Conservation (phyloP, 768 basidiomycete species). For the Russula brevipes region DNA sequence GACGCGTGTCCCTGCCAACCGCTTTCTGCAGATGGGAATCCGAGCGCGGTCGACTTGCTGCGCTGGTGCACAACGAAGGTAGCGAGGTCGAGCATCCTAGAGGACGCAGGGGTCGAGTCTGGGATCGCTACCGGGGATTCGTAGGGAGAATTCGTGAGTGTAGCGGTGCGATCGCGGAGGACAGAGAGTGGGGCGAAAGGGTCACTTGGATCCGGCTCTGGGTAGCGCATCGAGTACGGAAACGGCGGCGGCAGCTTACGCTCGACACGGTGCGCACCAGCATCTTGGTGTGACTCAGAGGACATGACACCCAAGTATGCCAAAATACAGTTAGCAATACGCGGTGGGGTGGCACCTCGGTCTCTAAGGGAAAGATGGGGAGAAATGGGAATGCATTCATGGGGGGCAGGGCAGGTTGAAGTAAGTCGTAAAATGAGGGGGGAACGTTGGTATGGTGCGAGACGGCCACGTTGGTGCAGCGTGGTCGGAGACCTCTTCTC, state of each 20-base stretch:
- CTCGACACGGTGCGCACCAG: neutral
- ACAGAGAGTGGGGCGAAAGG: too few species aligned
- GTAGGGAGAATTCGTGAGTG: conserved; percentile 10
- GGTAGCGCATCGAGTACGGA: too few species aligned
- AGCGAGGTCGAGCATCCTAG: conserved; percentile 17
- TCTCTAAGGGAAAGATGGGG: neutral
- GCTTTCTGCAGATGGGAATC: conserved; percentile 7
- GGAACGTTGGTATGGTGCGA: conserved; percentile 18
- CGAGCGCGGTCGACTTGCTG: neutral
- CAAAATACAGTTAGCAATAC: conserved; percentile 7
- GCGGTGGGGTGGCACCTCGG: neutral
- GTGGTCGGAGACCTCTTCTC: neutral
- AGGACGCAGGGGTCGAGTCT: neutral
- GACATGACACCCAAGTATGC: neutral
- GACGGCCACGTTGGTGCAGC: conserved; percentile 17
- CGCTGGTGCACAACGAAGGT: conserved; percentile 11
- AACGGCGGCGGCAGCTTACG: conserved; percentile 9
- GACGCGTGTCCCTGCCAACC: conserved; percentile 11
- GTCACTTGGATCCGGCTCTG: too few species aligned
- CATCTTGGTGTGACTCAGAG: conserved; percentile 6
- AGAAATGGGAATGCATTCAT: neutral
- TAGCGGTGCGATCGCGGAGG: conserved; percentile 45
- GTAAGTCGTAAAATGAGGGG: conserved; percentile 17
- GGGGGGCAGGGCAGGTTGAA: conserved; percentile 9
- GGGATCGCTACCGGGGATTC: conserved; percentile 8